phyloP scores from a whole-genome alignment of 768 basidiomycete genomes.

The Boletellus emodensis region DNA sequence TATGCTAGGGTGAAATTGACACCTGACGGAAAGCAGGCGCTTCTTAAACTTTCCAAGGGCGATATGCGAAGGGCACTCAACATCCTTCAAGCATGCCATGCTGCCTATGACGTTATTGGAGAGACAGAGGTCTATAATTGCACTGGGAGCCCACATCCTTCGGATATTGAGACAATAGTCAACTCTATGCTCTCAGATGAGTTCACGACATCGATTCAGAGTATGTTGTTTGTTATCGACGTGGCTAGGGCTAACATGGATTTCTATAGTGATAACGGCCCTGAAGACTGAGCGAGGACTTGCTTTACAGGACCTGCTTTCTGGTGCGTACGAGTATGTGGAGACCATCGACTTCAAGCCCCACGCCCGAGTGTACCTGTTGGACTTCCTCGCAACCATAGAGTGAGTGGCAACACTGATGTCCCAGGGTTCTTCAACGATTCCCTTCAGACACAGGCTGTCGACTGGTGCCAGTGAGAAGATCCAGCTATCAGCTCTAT shows the following conservation, averaged over 20 bases:
- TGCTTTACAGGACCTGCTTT: slow-evolving; percentile 90
- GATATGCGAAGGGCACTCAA: slow-evolving; percentile 98
- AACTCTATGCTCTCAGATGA: slow-evolving; percentile 95
- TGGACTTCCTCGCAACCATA: slow-evolving; percentile 91
- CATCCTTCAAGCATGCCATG: slow-evolving; percentile 96
- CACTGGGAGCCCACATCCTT: slow-evolving; percentile 94
- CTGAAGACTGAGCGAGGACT: slow-evolving; percentile 91
- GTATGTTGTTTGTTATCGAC: slow-evolving; percentile 38
- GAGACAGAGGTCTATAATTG: slow-evolving; percentile 95
- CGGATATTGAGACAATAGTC: slow-evolving; percentile 90
- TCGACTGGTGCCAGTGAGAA: slow-evolving; percentile 93
- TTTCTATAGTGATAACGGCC: slow-evolving; percentile 66
- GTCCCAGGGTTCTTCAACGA: not conserved
- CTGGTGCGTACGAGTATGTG: slow-evolving; percentile 87
- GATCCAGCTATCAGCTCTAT: slow-evolving; percentile 85
- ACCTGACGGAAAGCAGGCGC: slow-evolving; percentile 79
- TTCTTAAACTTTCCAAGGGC: slow-evolving; percentile 92
- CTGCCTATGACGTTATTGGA: slow-evolving; percentile 85
- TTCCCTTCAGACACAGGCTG: slow-evolving; percentile 66
- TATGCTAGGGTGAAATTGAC: slow-evolving; percentile 74
- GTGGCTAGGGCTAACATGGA: not conserved
- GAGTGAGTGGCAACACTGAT: slow-evolving; percentile 58
- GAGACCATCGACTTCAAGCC: slow-evolving; percentile 83
- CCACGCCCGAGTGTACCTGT: slow-evolving; percentile 81
- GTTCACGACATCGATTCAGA: slow-evolving; percentile 86